Evolutionary conservation across 192 early-diverging fungal genomes (phyloP).

Genomic region (Coemansia nantahalensis): DNA sequence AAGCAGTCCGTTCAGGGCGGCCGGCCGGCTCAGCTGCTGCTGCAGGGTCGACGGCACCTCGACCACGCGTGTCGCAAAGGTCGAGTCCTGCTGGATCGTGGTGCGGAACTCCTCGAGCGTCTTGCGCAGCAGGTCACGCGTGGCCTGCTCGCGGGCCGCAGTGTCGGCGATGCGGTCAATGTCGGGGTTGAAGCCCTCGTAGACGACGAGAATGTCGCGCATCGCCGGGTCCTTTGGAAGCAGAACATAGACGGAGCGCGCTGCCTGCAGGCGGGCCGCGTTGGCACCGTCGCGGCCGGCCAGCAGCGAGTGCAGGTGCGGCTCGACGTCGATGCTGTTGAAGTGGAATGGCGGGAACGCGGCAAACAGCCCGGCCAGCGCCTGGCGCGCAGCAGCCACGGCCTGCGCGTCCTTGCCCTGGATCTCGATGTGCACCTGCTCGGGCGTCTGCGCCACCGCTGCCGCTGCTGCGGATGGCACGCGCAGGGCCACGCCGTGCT

Average conservation of each 20-base stretch:
- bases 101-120: constrained; percentile 69
- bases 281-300: constrained; percentile 62
- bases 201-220: constrained; percentile 76
- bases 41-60: constrained; percentile 75
- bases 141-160: constrained; percentile 57
- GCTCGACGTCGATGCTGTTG: constrained; percentile 70
- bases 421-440: constrained; percentile 66
- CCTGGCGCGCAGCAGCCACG: constrained; percentile 62
- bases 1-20: constrained; percentile 71
- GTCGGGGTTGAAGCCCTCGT: constrained; percentile 60
- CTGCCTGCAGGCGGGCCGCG: constrained; percentile 62
- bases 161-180: constrained; percentile 48
- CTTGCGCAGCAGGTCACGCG: constrained; percentile 46
- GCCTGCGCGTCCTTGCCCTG: constrained; percentile 65
- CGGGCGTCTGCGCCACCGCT: constrained; percentile 33
- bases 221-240: constrained; percentile 64
- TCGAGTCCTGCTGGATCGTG: constrained; percentile 60
- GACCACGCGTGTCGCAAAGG: constrained; percentile 61
- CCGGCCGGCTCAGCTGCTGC: constrained; percentile 64
- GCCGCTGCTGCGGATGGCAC: constrained; percentile 51
- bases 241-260: constrained; percentile 71
- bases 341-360: constrained; percentile 61
- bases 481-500: constrained; percentile 59
- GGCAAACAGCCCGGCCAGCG: constrained; percentile 55
- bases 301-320: constrained; percentile 70